Percentiles rank a stretch among this genome's conserved stretches.
Conservation (phyloP, 139 green algal genomes). For the Picochlorum costavermella region DNA sequence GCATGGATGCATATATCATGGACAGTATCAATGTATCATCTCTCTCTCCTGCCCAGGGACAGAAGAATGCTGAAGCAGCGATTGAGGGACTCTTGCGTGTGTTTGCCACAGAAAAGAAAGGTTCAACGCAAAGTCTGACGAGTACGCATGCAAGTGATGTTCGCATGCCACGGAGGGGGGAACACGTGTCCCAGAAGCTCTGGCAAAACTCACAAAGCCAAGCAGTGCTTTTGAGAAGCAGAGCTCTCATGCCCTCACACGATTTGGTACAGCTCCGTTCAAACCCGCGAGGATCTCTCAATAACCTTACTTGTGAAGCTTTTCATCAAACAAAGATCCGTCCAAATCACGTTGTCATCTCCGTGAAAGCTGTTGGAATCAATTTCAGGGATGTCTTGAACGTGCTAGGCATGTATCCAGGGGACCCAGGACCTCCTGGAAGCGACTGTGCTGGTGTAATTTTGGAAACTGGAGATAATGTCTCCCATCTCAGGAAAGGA, state of each 20-base stretch:
- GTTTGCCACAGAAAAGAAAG: conserved; percentile 14
- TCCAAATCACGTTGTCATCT: conserved; percentile 20
- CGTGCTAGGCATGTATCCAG: conserved; percentile 46
- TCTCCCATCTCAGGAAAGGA: not conserved
- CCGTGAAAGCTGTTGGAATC: conserved; percentile 44
- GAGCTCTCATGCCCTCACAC: not conserved
- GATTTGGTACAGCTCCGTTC: conserved; percentile 30
- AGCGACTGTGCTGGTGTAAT: conserved; percentile 27
- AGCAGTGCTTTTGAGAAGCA: conserved; percentile 16
- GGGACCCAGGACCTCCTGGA: conserved; percentile 31
- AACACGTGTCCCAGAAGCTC: too few relatives aligned
- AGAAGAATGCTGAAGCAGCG: conserved; percentile 4
- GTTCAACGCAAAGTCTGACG: not conserved
- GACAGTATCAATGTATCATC: not conserved
- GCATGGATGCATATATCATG: not conserved
- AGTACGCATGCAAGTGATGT: not conserved
- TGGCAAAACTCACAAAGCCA: not conserved
- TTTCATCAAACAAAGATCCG: conserved; percentile 7
- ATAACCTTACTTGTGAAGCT: conserved; percentile 36
- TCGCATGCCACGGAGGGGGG: too few relatives aligned
- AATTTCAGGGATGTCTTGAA: conserved; percentile 55
- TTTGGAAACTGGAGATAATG: conserved; percentile 8
- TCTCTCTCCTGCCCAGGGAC: not conserved
- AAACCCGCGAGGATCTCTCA: conserved; percentile 42
- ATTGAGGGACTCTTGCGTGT: conserved; percentile 32